A percentile compares a stretch with the other conserved stretches of the same genome.
Conservation (phyloP, 768 basidiomycete species). For the Exidia glandulosa region DNA sequence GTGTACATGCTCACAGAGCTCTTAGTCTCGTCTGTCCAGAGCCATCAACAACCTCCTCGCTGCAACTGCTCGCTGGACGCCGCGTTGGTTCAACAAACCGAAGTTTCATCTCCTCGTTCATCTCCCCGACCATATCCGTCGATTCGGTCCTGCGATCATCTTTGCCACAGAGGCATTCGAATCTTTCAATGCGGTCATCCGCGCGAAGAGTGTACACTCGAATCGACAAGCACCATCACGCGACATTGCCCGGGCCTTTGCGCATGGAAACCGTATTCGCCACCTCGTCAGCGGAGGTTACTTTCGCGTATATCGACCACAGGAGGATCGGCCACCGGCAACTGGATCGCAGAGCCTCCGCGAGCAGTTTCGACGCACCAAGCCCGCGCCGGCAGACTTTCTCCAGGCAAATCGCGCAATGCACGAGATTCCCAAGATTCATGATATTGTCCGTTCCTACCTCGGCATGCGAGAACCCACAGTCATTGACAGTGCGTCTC, state of each 20-base stretch:
- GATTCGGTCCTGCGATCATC: constrained; percentile 39
- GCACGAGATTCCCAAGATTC: too few relatives aligned
- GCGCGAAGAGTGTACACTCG: constrained; percentile 14
- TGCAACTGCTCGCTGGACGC: constrained; percentile 18
- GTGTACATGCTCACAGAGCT: background rate
- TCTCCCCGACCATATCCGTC: constrained; percentile 18
- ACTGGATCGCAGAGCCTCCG: too few relatives aligned
- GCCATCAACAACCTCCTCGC: constrained; percentile 27
- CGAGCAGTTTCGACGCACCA: too few relatives aligned
- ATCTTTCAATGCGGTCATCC: constrained; percentile 26
- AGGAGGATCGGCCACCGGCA: too few relatives aligned
- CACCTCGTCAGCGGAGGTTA: constrained; percentile 19
- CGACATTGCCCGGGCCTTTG: constrained; percentile 7
- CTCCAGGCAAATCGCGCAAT: too few relatives aligned
- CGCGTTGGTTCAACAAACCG: constrained; percentile 30
- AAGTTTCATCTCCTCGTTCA: constrained; percentile 34
- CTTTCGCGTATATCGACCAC: background rate
- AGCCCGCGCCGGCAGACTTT: too few relatives aligned
- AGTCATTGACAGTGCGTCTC: too few relatives aligned
- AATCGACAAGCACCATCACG: constrained; percentile 21
- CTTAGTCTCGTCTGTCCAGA: constrained; percentile 13
- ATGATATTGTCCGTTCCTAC: too few relatives aligned
- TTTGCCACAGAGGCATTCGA: constrained; percentile 35
- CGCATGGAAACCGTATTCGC: constrained; percentile 9
- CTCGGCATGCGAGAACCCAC: too few relatives aligned